phyloP scores from a whole-genome alignment of 768 basidiomycete genomes.

The Clathrus columnatus region DNA sequence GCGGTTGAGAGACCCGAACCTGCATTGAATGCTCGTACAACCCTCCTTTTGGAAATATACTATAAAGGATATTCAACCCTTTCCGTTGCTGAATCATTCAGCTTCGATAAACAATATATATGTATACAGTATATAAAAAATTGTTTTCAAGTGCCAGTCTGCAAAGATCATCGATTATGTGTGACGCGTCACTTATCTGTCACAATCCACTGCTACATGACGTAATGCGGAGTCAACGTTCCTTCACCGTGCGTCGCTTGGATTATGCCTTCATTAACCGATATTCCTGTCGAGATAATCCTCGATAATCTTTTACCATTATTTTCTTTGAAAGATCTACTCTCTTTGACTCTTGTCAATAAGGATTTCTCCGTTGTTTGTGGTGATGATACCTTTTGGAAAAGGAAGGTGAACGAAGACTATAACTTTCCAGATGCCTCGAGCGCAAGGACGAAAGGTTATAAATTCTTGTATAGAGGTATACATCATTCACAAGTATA shows the following conservation, averaged over 20 bases:
- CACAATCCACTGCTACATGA: background rate
- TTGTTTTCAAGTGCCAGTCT: too few species aligned
- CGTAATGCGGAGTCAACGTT: background rate
- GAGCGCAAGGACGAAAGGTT: constrained; percentile 69
- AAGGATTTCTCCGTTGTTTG: constrained; percentile 52
- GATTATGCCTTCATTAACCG: constrained; percentile 34
- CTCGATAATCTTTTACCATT: constrained; percentile 62
- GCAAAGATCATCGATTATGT: too few species aligned
- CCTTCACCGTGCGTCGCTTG: background rate
- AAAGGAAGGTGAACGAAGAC: constrained; percentile 53
- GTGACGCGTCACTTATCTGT: background rate
- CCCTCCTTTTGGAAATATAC: too few species aligned
- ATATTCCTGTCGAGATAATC: constrained; percentile 69
- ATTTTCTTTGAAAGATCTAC: constrained; percentile 46
- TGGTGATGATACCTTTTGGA: constrained; percentile 76
- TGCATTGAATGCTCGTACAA: too few species aligned
- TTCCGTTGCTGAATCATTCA: too few species aligned
- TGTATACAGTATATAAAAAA: too few species aligned
- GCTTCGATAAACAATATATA: too few species aligned
- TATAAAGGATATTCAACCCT: too few species aligned
- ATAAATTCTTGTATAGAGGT: constrained; percentile 71
- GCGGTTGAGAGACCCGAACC: too few species aligned
- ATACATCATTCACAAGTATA: constrained; percentile 44
- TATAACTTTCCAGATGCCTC: constrained; percentile 69
- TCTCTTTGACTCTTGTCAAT: constrained; percentile 51